Base-by-base conservation (phyloP, 768 basidiomycete species). In the Suillus subaureus region DNA sequence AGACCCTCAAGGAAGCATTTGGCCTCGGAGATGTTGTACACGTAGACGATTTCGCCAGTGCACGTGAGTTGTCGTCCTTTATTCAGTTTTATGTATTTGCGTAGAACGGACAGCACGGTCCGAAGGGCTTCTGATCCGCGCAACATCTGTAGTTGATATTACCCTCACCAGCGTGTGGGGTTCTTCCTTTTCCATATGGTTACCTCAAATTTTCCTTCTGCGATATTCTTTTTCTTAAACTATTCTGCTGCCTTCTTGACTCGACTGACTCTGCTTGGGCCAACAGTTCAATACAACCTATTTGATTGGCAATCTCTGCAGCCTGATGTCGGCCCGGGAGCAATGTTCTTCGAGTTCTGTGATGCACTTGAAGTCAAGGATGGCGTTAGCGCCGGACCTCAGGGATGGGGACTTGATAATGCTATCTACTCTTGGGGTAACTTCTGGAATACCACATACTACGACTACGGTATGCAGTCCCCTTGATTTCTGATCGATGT, bases 241-340 rank as follows among this genome's bases (percentile, higher is more conserved):
- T 31, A 5, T 12, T 33, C 21, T 33, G 11, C 18, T 13, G 31
- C 21, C 6, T 33, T 21, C 31, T 55, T n/a, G 21, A 21, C 33
- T 55, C 12, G 21, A 35, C 33, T 55, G 21, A 55, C 54, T n/a
- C 12, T 33, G 6, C 18, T 33, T 33, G 18, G 52, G 11, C 33
- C 12, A 35, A 58, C 45, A 88, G 62, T 83, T 78, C 63, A 83
- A 86, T 69, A 83, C 85, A 71, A 79, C 89, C 11, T 63, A 61
- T 87, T 84, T 81, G 88, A 89, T 62, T 93, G 91, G 91, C 91
- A 92, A 69, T 68, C 69, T 11, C 71, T 92, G 21, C 84, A 86
- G 45, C 85, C 87, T 1, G 77, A 80, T 21, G 73, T 75, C 2
- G 87, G 87, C 6, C 77, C 78, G 18, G 74, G 71, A 16, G 70